phyloP scores from a whole-genome alignment of 2,329 filamentous ascomycete species.

The Sphaceloma murrayae region DNA sequence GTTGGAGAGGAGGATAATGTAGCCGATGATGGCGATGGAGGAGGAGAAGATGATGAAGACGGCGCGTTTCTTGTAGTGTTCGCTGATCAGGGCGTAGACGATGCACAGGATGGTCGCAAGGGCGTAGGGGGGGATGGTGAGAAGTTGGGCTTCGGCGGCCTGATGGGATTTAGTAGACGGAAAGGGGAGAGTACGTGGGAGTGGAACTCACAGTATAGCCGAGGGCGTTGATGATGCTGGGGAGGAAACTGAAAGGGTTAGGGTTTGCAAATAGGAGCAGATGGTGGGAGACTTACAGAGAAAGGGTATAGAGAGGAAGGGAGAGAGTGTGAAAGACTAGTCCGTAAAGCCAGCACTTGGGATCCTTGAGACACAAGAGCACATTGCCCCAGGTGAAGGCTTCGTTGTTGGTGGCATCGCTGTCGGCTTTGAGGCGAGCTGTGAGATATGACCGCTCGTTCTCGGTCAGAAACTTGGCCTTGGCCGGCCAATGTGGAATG shows the following conservation, averaged over 20 bases:
- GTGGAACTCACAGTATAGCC: constrained; percentile 36
- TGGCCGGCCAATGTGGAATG: constrained; percentile 44
- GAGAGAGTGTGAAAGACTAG: constrained; percentile 64
- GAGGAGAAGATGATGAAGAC: constrained; percentile 52
- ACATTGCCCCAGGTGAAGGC: constrained; percentile 60
- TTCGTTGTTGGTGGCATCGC: constrained; percentile 60
- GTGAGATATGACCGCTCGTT: constrained; percentile 53
- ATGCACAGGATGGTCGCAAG: constrained; percentile 48
- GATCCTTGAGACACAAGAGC: constrained; percentile 52
- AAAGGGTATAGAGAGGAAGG: constrained; percentile 43
- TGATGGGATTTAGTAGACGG: constrained; percentile 26
- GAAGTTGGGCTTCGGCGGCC: constrained; percentile 38
- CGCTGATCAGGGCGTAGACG: constrained; percentile 49
- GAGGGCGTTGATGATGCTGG: constrained; percentile 58
- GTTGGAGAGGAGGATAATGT: constrained; percentile 31
- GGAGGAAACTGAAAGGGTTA: too few species aligned
- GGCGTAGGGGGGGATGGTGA: constrained; percentile 31
- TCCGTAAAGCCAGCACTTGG: constrained; percentile 64
- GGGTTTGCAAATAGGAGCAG: too few species aligned
- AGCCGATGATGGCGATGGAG: constrained; percentile 30
- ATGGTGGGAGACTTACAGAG: too few species aligned
- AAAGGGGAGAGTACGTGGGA: too few species aligned
- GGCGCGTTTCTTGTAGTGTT: constrained; percentile 48
- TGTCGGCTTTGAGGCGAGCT: constrained; percentile 55
- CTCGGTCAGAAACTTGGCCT: constrained; percentile 45